Conservation (phyloP, 2,329 filamentous ascomycete species). For the Neurospora sp. region DNA sequence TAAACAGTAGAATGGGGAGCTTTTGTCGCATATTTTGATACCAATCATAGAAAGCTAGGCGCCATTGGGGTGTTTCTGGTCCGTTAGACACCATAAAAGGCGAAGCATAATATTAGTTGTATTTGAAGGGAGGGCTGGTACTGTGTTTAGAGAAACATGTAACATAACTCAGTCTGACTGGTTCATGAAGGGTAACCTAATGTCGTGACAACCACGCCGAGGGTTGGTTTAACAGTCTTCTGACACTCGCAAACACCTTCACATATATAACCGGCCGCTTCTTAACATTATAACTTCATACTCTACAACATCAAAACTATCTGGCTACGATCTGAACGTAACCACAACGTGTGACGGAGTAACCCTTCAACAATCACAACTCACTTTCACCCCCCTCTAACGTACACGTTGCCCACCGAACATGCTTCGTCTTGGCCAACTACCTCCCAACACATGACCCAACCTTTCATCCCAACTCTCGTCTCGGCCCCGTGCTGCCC, state of each 20-base stretch:
- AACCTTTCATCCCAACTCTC: background rate
- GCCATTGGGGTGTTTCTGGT: background rate
- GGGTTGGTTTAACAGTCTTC: background rate
- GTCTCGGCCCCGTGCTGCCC: background rate
- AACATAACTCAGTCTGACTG: background rate
- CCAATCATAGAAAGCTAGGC: background rate
- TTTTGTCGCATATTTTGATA: background rate
- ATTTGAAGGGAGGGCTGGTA: background rate
- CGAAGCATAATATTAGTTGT: background rate
- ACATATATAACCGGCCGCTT: background rate
- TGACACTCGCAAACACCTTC: background rate
- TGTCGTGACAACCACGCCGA: background rate
- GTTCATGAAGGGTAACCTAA: background rate
- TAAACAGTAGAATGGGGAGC: background rate
- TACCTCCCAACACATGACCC: background rate
- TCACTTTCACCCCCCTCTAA: too few relatives aligned
- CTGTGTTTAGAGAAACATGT: background rate
- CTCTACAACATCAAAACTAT: background rate
- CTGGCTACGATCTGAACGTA: background rate
- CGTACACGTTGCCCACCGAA: too few relatives aligned
- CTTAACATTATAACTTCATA: background rate
- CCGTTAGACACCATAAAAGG: background rate
- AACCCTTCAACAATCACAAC: too few relatives aligned
- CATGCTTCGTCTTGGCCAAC: too few relatives aligned
- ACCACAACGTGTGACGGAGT: background rate